phyloP scores from a whole-genome alignment of 2,329 filamentous ascomycete species.

The Stachybotrys echinatus region DNA sequence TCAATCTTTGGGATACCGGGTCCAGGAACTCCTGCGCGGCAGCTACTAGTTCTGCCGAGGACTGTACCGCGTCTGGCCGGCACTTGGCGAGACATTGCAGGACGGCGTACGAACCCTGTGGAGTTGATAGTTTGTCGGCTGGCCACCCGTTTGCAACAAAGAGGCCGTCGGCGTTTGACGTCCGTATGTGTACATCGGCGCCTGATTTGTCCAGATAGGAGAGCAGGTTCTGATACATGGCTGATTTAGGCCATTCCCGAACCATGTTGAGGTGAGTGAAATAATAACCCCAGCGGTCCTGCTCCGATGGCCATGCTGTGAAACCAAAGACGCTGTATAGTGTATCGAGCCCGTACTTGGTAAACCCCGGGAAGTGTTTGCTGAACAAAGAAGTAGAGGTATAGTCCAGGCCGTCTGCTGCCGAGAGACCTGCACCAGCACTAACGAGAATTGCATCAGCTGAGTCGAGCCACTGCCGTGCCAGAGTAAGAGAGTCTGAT shows the following conservation, averaged over 20 bases:
- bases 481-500: slow-evolving; percentile 2
- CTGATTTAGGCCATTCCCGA: slow-evolving; percentile 9
- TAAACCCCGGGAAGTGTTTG: slow-evolving; percentile 8
- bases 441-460: slow-evolving; percentile 14
- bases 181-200: slow-evolving; percentile 11
- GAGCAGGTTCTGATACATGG: slow-evolving; percentile 9
- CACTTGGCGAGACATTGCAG: slow-evolving; percentile 15
- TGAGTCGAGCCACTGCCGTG: slow-evolving; percentile 9
- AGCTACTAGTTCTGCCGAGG: slow-evolving; percentile 8
- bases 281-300: slow-evolving; percentile 15
- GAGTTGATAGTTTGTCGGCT: slow-evolving; percentile 6
- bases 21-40: slow-evolving; percentile 7
- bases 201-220: slow-evolving; percentile 7
- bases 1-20: slow-evolving; percentile 7
- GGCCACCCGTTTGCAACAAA: slow-evolving; percentile 9
- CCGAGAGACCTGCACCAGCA: slow-evolving; percentile 14
- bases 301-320: slow-evolving; percentile 11
- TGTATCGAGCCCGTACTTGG: slow-evolving; percentile 8
- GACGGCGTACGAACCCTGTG: slow-evolving; percentile 7
- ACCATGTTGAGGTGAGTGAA: slow-evolving; percentile 18
- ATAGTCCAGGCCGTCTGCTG: slow-evolving; percentile 14
- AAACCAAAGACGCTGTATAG: slow-evolving; percentile 15
- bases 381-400: slow-evolving; percentile 10
- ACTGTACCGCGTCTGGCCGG: slow-evolving; percentile 4
- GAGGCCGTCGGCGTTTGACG: slow-evolving; percentile 9